Evolutionary conservation across 2,329 filamentous ascomycete genomes (phyloP), one percentile per base, ranked within the genome.

Genomic region (Neonectria sp.): DNA sequence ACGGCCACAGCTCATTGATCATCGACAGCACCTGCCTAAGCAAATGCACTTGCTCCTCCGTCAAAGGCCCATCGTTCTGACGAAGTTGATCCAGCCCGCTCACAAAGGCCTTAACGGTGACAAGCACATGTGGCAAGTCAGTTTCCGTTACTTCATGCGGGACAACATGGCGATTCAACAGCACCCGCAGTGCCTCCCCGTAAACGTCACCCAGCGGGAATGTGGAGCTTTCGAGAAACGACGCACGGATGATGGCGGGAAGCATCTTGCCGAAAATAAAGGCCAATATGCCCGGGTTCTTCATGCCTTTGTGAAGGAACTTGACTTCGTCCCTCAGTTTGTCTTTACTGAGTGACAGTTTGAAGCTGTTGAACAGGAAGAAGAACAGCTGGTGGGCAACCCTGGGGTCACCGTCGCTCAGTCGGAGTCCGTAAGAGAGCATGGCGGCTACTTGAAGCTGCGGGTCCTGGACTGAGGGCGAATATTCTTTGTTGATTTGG

Each of bases 361-460:
- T 89, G 75, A 89, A 88, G 75, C 86, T 89, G 70, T 87, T 87
- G 73, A 85, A 86, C 2, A 90, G 80, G 64, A 88, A 87, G 75
- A 86, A 86, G 73, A 90, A 90, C 4, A 90, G 81, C 60, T 85
- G 83, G 21, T 85, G 82, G 6, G 78, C 77, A 4, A 84, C 85
- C 33, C 81, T 82, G 2, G 77, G 72, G 60, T 89, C 88, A 2
- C 83, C 85, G 67, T 90, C 88, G 45, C 82, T 80, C 17, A 90
- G 77, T 46, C 86, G 84, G 35, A 90, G 78, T 1, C 87, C 88
- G 74, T 89, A 90, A 2, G 86, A 85, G 17, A 87, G 73, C 73
- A 90, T 87, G 5, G 82, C 83, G 4, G 88, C 88, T 27, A 86
- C 83, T 66, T 89, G 88, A 5, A 90, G 80, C 43, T 87, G 83